Base-by-base conservation (phyloP, 805 yeast species). In the Candida arabinofermentans region DNA sequence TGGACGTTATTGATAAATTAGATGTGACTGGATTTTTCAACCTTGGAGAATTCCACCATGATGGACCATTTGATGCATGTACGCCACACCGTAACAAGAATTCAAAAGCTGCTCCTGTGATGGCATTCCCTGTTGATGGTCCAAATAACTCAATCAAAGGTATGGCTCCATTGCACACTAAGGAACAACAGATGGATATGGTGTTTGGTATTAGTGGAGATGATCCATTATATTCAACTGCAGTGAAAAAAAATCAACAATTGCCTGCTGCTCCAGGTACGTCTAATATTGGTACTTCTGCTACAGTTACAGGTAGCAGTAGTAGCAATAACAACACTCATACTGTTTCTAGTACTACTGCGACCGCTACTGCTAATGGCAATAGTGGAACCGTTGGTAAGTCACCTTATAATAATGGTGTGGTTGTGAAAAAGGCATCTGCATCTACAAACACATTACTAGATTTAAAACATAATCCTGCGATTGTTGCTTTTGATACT, bases 41-140 rank as follows among this genome's bases (percentile, higher is more conserved):
- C 21, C 82, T 86, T 37, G 87, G 88, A 14, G 87, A 95, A 2
- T 93, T 93, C 74, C 99, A 93, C 64, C 98, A 93, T 64, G 99
- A 93, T 66, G 99, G 99, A 10, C 99, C 99, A 13, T 93, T 93
- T 61, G 99, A 93, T 62, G 99, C 99, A 1, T 91, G 98, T 64
- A 86, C 95, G 3, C 98, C 99, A 7, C 96, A 87, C 63, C 81
- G 98, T 62, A 93, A 93, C 65, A 86, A 84, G 66, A 67, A 66
- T 49, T 69, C 72, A 16, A 74, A 70, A 57, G 81, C 79, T 35
- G 96, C 97, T 0, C 99, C 99, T 4, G 96, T 93, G 13, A 70
- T 79, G 68, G 99, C 99, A 0, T 93, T 91, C 73, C 96, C 97
- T 0, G 86, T 75, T 6, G 95, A 91, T 65, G 97, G 98, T 0